Percentiles rank a stretch among this genome's conserved stretches.
Evolutionary conservation across 2,329 filamentous ascomycete species (phyloP).

Genomic region (Cercospora canescens): DNA sequence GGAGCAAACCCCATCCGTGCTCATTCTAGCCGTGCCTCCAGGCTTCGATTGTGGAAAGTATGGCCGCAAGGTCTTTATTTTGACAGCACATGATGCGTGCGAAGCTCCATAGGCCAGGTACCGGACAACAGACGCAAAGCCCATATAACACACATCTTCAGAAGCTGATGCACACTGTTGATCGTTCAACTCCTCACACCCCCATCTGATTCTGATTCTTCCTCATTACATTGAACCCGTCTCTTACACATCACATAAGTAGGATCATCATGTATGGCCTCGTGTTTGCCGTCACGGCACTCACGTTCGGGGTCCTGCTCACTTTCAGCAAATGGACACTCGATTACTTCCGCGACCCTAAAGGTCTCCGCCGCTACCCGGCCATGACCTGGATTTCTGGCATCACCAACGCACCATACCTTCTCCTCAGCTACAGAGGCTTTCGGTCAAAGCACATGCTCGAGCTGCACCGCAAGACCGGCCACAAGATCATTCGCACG

Average conservation of each 20-base stretch:
- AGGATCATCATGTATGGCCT: constrained; percentile 25
- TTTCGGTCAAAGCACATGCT: constrained; percentile 45
- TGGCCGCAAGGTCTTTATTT: not conserved
- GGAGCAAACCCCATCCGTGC: constrained; percentile 2
- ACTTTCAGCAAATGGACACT: constrained; percentile 24
- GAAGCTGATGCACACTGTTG: not conserved
- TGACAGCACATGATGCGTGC: not conserved
- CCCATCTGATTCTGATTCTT: not conserved
- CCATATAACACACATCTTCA: not conserved
- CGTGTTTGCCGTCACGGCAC: constrained; percentile 18
- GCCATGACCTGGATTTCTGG: constrained; percentile 47
- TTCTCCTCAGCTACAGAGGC: constrained; percentile 43
- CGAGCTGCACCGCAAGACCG: constrained; percentile 44
- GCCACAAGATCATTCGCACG: constrained; percentile 46
- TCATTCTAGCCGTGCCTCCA: not conserved
- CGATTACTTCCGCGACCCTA: constrained; percentile 46
- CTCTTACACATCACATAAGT: not conserved
- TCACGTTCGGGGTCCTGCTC: constrained; percentile 14
- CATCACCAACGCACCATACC: constrained; percentile 48
- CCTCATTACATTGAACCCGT: not conserved
- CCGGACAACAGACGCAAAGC: not conserved
- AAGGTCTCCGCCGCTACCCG: constrained; percentile 52
- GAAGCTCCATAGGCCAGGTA: not conserved
- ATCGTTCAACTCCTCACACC: constrained; percentile 6
- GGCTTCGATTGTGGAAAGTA: not conserved